Percentiles rank a stretch among this genome's conserved stretches.
These are phyloP conservation scores for Hygrophila difformis DNA, from an alignment of 257 asterid species.

Conservation along the genomic window DNA sequence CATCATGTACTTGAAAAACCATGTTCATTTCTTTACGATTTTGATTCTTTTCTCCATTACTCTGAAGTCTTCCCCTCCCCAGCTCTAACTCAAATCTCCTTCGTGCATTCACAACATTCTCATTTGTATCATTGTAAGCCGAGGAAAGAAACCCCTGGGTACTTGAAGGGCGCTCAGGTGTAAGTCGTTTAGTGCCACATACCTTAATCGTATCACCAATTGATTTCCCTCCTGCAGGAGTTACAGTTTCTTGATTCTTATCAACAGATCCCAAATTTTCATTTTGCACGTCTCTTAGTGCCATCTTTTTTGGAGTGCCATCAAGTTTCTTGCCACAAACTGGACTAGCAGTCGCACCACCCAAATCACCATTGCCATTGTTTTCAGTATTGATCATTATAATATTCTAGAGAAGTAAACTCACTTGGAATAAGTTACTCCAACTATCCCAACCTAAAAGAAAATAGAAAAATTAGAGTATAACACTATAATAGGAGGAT, in stretches of 20 bases:
- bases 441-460: conserved; percentile 22
- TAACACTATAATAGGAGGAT: no score
- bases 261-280: conserved; percentile 36
- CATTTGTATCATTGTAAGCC: conserved; percentile 46
- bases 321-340: conserved; percentile 44
- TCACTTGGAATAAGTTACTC: conserved; percentile 9
- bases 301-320: conserved; percentile 45
- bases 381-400: conserved; percentile 53
- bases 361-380: conserved; percentile 29
- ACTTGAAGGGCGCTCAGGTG: conserved; percentile 68
- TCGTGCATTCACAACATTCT: conserved; percentile 73
- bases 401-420: conserved; percentile 16
- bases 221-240: conserved; percentile 36
- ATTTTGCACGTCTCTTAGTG: conserved; percentile 85
- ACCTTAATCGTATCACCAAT: conserved; percentile 51
- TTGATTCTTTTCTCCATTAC: conserved; percentile 34
- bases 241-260: conserved; percentile 39
- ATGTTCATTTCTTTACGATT: conserved; percentile 35
- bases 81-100: conserved; percentile 88
- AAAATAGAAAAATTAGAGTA: no score
- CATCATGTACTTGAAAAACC: conserved; percentile 30
- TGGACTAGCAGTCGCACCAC: conserved; percentile 29
- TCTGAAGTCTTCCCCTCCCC: conserved; percentile 63
- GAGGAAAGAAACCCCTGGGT: conserved; percentile 39
- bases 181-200: conserved; percentile 66